These are phyloP conservation scores for Talaromyces islandicus DNA, from an alignment of 2,329 filamentous ascomycete genomes.

Conservation along the genomic window DNA sequence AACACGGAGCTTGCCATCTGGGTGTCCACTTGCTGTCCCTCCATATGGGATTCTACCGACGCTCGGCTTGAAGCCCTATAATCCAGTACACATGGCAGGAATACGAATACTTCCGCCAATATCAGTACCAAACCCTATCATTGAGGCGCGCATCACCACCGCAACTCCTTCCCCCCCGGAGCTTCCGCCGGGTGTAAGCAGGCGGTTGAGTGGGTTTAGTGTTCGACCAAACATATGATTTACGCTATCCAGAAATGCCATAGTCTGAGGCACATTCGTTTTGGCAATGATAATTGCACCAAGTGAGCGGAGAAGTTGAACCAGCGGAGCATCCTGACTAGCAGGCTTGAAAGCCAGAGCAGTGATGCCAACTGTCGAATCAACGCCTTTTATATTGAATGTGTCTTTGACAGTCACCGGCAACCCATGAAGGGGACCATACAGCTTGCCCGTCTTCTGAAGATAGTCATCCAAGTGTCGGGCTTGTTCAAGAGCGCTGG, in stretches of 20 bases:
- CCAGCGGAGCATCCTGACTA: background rate
- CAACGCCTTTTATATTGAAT: slow-evolving; percentile 44
- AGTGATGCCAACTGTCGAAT: slow-evolving; percentile 50
- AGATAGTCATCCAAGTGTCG: slow-evolving; percentile 43
- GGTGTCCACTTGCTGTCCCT: slow-evolving; percentile 45
- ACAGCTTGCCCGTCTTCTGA: slow-evolving; percentile 30
- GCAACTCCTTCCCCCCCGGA: slow-evolving; percentile 61
- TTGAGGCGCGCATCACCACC: slow-evolving; percentile 52
- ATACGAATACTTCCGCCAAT: slow-evolving; percentile 38
- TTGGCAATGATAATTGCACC: slow-evolving; percentile 53
- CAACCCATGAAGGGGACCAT: slow-evolving; percentile 58
- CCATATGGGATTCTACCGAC: slow-evolving; percentile 34
- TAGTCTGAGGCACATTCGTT: slow-evolving; percentile 55
- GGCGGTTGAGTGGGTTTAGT: slow-evolving; percentile 58
- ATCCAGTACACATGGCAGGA: slow-evolving; percentile 41
- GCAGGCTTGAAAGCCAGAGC: slow-evolving; percentile 6
- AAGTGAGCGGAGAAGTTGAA: slow-evolving; percentile 7
- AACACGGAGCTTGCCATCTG: slow-evolving; percentile 44
- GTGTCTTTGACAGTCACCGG: slow-evolving; percentile 50
- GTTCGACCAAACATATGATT: slow-evolving; percentile 59
- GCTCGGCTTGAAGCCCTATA: slow-evolving; percentile 42
- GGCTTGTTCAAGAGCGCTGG: slow-evolving; percentile 44
- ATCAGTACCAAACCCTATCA: slow-evolving; percentile 56
- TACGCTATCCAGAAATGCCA: slow-evolving; percentile 56
- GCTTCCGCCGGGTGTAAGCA: slow-evolving; percentile 57